phyloP scores from a whole-genome alignment of 352 stramenopile species.

The Phytophthora pini region DNA sequence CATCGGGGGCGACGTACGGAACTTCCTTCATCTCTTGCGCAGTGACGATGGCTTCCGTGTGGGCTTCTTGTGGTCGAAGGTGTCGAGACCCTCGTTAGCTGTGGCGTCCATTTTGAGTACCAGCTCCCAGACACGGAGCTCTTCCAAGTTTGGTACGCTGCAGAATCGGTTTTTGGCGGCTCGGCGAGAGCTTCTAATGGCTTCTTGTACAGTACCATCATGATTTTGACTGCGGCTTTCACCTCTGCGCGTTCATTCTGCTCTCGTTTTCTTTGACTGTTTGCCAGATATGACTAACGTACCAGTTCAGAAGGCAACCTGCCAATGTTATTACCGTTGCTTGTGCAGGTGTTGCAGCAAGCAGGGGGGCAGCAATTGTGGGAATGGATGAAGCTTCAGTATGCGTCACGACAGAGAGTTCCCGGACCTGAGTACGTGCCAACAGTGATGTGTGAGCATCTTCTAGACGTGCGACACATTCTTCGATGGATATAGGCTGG shows the following conservation, averaged over 20 bases:
- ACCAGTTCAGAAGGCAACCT: background rate
- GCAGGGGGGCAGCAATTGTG: background rate
- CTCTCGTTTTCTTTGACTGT: too few relatives aligned
- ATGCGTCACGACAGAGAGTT: background rate
- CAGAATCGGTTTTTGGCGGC: background rate
- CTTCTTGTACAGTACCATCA: too few relatives aligned
- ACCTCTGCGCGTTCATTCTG: too few relatives aligned
- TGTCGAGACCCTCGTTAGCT: background rate
- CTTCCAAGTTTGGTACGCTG: conserved; percentile 1
- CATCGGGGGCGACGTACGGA: background rate
- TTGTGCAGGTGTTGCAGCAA: background rate
- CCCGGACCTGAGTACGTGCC: background rate
- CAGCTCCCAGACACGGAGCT: background rate
- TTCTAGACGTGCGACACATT: conserved; percentile 4
- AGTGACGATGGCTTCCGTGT: background rate
- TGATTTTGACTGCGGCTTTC: too few relatives aligned
- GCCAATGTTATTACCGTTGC: background rate
- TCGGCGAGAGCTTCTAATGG: too few relatives aligned
- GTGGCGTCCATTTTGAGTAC: background rate
- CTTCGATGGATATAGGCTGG: background rate
- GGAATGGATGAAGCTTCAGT: background rate
- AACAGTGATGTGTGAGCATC: background rate
- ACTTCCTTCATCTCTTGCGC: background rate
- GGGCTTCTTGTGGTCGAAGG: conserved; percentile 2
- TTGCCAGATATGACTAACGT: too few relatives aligned